Evolutionary conservation across 2,329 filamentous ascomycete species (phyloP), one percentile per base, ranked within the genome.

Genomic region (Phialophora chinensis): DNA sequence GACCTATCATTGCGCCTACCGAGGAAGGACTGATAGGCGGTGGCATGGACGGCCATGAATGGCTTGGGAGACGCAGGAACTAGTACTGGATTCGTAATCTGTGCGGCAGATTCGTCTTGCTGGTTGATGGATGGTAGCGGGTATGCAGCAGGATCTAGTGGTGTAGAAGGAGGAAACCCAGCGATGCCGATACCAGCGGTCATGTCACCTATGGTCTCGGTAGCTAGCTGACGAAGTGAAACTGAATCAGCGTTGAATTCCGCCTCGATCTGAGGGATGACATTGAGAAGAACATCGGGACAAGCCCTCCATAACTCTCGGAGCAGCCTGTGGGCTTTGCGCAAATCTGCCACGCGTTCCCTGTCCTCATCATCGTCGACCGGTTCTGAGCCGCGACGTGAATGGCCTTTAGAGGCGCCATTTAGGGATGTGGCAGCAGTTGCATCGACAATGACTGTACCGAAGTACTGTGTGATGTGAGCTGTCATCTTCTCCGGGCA

Each of bases 401-500:
- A 82, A 31, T 72, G 70, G 29, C 75, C 72, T 69, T 80, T 83
- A 29, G 73, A 74, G 20, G 70, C 63, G 4, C 86, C 86, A 47
- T 67, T 64, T n/a, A 57, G 55, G 3, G 59, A 60, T 14, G 64
- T 52, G 7, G 68, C 62, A 17, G 65, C 60, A 44, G 89, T 93
- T 3, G 93, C 91, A 75, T 97, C 93, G 68, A 98, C 88, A 65
- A 99, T 96, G 60, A 98, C 93, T 64, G 96, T 93, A 78, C 93
- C 96, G 77, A 99, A 99, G 77, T 98, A 99, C 75, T 96, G 93
- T 72, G 92, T 94, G 63, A 98, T 90, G 72, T 96, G 92, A 68
- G 93, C 90, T 0, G 92, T 90, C 94, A 99, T 97, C 79, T 96
- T 96, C 72, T 97, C 94, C 0, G 91, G 88, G 72, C 90, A 96